Evolutionary conservation across 805 yeast genomes (phyloP).

Genomic region (Kluyveromyces nonfermentans): DNA sequence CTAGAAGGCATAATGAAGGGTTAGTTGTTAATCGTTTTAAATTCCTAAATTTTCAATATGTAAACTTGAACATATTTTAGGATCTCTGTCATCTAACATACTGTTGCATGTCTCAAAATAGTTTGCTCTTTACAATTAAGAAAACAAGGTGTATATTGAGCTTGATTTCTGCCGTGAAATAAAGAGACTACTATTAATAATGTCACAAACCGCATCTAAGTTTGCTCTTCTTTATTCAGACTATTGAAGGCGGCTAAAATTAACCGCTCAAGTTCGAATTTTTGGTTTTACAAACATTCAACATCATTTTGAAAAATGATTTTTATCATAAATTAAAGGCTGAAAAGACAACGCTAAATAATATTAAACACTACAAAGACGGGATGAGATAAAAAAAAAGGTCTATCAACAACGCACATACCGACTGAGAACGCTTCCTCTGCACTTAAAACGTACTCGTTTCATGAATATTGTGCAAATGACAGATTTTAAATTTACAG

Average conservation of each 20-base stretch:
- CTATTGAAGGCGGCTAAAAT: not conserved
- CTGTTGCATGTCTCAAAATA: not conserved
- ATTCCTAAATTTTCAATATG: not conserved
- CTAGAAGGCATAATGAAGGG: slow-evolving; percentile 2
- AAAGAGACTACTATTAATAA: too few relatives aligned
- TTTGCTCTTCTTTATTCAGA: not conserved
- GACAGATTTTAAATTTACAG: slow-evolving; percentile 1
- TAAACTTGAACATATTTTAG: not conserved
- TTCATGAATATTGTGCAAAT: not conserved
- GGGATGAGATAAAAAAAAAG: not conserved
- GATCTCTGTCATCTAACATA: not conserved
- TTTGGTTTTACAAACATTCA: too few relatives aligned
- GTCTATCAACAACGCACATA: not conserved
- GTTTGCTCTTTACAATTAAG: not conserved
- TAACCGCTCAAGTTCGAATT: not conserved
- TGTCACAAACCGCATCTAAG: not conserved
- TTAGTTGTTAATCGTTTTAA: not conserved
- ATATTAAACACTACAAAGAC: slow-evolving; percentile 7
- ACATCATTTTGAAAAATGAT: slow-evolving; percentile 2
- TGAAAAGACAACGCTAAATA: slow-evolving; percentile 6
- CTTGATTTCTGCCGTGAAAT: not conserved
- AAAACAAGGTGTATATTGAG: not conserved
- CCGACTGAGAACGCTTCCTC: not conserved
- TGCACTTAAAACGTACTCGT: slow-evolving; percentile 2
- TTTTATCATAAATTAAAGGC: slow-evolving; percentile 7